phyloP scores from a whole-genome alignment of 495 filamentous ascomycete genomes.

The Halenospora varia region DNA sequence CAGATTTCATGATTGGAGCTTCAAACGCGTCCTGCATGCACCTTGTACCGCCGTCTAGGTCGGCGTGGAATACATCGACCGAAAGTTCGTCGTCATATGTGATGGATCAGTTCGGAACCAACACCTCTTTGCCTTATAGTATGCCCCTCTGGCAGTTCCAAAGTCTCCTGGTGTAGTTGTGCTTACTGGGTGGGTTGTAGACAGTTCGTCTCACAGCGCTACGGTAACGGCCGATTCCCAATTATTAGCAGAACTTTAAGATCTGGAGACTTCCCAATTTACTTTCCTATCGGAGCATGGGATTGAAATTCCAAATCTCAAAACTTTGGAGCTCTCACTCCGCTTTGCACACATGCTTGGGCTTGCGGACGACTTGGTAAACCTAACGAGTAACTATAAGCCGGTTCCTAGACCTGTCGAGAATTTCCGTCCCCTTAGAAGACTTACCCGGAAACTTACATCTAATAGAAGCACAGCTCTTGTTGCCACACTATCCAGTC shows the following conservation, averaged over 20 bases:
- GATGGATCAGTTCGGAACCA: too few relatives aligned
- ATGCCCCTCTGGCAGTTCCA: background rate
- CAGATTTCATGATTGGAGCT: background rate
- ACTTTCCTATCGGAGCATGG: background rate
- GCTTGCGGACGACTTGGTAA: background rate
- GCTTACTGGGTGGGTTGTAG: background rate
- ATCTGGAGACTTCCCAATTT: constrained; percentile 9
- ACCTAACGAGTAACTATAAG: background rate
- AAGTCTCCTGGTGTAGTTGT: background rate
- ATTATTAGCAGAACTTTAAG: background rate
- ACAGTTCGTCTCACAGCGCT: background rate
- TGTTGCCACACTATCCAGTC: constrained; percentile 37
- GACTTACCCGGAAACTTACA: constrained; percentile 27
- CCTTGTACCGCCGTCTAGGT: background rate
- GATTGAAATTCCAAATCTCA: background rate
- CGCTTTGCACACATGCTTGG: constrained; percentile 1
- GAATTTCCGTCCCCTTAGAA: background rate
- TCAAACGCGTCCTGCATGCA: background rate
- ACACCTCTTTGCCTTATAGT: background rate
- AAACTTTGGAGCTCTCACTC: background rate
- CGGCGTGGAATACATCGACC: background rate
- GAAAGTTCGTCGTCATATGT: background rate
- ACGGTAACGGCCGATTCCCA: background rate
- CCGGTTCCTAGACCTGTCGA: background rate
- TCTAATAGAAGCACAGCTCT: constrained; percentile 26